Evolutionary conservation across 106 monocot species (phyloP), one percentile per base, ranked within the genome.

Genomic region (Chionographis japonica): DNA sequence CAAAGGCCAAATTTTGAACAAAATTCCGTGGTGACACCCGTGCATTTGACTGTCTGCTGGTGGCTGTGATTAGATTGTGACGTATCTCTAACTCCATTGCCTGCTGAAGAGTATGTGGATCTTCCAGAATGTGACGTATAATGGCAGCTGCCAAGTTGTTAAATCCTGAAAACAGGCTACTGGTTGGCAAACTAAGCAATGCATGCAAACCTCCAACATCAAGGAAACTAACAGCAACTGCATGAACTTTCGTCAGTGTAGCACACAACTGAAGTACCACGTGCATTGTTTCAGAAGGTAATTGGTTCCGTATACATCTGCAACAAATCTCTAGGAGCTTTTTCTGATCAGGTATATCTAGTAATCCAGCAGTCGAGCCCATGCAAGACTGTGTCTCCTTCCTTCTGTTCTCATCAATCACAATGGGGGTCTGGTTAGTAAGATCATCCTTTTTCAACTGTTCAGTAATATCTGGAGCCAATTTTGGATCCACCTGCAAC

Each of bases 31-130:
- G 83, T 4, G 87, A 84, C 53, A 93, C 77, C 65, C 93, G 79
- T 52, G 82, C 76, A 85, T 83, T 99, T 63, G 85, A 80, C 77
- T 93, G 86, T 67, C 98, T 85, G 70, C 68, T 87, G 61, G 93
- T 49, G 43, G 85, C 81, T 52, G 93, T 76, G 10, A 87, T 14
- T 52, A 99, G 87, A 77, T 79, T 87, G 56, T 93, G 93, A 2
- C 93, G 84, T 61, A 99, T 99, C 72, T 99, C 98, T 69, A 88
- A 75, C 72, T 99, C 98, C 98, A 99, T 99, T 35, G 90, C 90
- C 72, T 99, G 98, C 73, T 99, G 98, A 53, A 99, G 87, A 46
- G 98, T 99, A 58, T 93, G 78, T 3, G 98, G 85, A 70, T 99
- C 98, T 78, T 99, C 98, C 50, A 99, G 76, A 82, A 99, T 99